Evolutionary conservation across 2,329 filamentous ascomycete species (phyloP), one percentile per base, ranked within the genome.

Genomic region (Pseudogymnoascus sp.): DNA sequence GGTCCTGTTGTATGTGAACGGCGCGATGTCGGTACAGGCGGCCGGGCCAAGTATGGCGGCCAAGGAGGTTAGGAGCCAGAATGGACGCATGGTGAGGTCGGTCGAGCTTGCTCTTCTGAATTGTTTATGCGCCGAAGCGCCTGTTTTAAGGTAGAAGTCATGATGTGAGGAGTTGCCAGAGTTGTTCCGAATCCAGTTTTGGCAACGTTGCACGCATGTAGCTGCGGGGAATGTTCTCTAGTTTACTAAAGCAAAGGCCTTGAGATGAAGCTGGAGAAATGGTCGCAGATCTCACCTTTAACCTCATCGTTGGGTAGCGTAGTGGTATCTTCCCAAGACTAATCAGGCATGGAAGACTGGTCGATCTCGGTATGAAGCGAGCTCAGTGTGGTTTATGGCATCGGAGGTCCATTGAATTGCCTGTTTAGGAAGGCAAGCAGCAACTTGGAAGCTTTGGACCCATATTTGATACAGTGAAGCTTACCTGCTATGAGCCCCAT

Each of bases 1-100:
- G 9, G 67, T 70, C 21, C 68, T 70, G 63, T 79, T 74, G 63
- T 77, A 79, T 1, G 76, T 75, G 66, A 79, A 79, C 10, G 70
- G 62, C 13, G 37, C 13, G 13, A 53, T 31, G 23, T 31, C 46
- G 23, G 46, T 15, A 53, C 4, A 31, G 23, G 46, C 46, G 23
- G 26, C 46, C n/a, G 23, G 26, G 23, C 46, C 26, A 11, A 53
- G 7, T 9, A 53, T 53, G 26, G 46, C 46, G 23, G 46, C 46
- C 7, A 53, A 29, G 46, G 46, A 53, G 15, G 46, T 17, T 7
- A 53, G 46, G 9, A 53, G 46, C 46, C 46, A 53, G n/a, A 53
- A 53, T 53, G 46, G n/a, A 31, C 46, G 46, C 46, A 53, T 53
- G n/a, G 7, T 53, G 46, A 53, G 15, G 4, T 29, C 17, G 17